Conservation (phyloP, 371 early-diverging fungal genomes). For the Rhizopus microsporus region DNA sequence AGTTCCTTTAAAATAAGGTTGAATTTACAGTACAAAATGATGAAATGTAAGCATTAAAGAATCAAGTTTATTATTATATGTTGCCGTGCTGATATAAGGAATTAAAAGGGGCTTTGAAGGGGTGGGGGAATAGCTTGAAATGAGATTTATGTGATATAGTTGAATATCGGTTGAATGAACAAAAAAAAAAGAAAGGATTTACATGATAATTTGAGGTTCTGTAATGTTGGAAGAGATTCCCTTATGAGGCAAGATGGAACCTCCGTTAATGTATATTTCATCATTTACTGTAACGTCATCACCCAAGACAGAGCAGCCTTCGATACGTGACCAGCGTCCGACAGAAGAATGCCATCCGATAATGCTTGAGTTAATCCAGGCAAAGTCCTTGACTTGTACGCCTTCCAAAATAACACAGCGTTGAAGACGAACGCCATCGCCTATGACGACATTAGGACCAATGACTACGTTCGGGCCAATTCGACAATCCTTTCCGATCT, state of each 20-base stretch:
- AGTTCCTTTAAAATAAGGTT: too few relatives aligned
- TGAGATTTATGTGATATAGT: neutral
- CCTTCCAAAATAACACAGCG: constrained; percentile 92
- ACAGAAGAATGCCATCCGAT: constrained; percentile 97
- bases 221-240: constrained; percentile 81
- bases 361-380: constrained; percentile 90
- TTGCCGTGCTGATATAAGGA: too few relatives aligned
- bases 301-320: constrained; percentile 91
- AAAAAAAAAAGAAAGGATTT: constrained; percentile 25
- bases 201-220: constrained; percentile 96
- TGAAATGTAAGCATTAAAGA: too few relatives aligned
- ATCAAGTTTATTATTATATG: too few relatives aligned
- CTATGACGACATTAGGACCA: constrained; percentile 92
- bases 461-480: constrained; percentile 96
- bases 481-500: constrained; percentile 91
- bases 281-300: constrained; percentile 93
- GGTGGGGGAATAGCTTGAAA: too few relatives aligned
- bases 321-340: constrained; percentile 92
- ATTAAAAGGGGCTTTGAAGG: too few relatives aligned
- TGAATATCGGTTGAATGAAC: neutral
- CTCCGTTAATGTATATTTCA: constrained; percentile 94
- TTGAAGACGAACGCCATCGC: constrained; percentile 92
- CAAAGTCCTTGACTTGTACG: constrained; percentile 82
- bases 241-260: constrained; percentile 93
- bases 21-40: too few relatives aligned